Evolutionary conservation across 305 asterid genomes (phyloP), one percentile per base, ranked within the genome.

Genomic region (Solanum aculeatissimum): DNA sequence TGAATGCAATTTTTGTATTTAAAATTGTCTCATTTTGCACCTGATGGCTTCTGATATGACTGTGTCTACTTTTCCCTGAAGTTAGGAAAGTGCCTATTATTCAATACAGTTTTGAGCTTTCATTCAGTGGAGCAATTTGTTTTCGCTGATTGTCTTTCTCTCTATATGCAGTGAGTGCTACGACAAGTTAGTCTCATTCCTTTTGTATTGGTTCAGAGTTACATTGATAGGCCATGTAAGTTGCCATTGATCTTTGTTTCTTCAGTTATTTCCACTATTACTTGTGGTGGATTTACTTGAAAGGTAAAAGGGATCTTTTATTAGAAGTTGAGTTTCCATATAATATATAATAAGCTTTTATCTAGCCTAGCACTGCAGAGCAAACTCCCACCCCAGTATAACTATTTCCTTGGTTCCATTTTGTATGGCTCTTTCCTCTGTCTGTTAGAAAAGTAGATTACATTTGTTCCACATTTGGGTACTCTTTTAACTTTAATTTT

Each of bases 131-230:
- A 65, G 35, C 29, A 25, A 12, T 85, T 71, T 85, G 21, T 81
- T 60, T 79, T 43, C 10, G 32, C 82, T 88, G 80, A 84, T 42
- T 62, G 45, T 16, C 85, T 51, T 38, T 80, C 63, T 62, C 38
- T 29, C 77, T 19, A 38, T 83, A 55, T 91, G 91, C 97, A 96
- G 99, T 18, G 96, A 90, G 29, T 97, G 99, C 89, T 92, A 90
- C 45, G 98, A 92, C 88, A 95, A 92, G 70, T 60, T 97, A 86
- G 95, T 95, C 81, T 91, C 98, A 1, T 95, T 91, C 86, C 94
- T 97, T 60, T 86, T 97, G 90, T 97, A 97, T 92, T 97, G 99
- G 99, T 97, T 91, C 85, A 94, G 99, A 58, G 82, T 95, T 89
- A 88, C 97, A 65, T 40, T 94, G 92, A 96, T 97, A 60, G 85